Evolutionary conservation across 108 stramenopile genomes (phyloP), one percentile per base, ranked within the genome.

Genomic region (Cyclostephanos invisitatus): DNA sequence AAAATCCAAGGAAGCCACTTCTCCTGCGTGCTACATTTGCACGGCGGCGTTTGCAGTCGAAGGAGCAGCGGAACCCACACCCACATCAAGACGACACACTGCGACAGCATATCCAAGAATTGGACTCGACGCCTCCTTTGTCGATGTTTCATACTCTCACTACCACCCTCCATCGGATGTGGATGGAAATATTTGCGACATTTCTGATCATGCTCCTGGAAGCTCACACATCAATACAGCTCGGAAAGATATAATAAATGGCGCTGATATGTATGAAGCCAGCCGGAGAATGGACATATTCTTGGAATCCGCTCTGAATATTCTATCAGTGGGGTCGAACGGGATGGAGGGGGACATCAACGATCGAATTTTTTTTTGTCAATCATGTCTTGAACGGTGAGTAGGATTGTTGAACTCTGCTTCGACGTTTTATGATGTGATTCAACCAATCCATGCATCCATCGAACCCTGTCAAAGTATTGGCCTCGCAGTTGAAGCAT

Each of bases 41-140:
- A 29, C 27, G 11, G 58, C 58, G 58, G 37, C 58, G 15, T 37
- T 38, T 37, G 58, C 36, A 35, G 35, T 0, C 18, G 56, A 28
- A 37, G 58, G 27, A 36, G 17, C 56, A 29, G 56, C 28, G 27
- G 56, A 57, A 2, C 5, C 56, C 56, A 29, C 56, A 28, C 15
- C 14, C 7, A 3, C 51, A 7, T 53, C 51, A 59, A 10, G 15
- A 59, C 58, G 35, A 37, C 36, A 59, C 36, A 35, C 12, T 59
- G 9, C 18, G 15, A 29, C 58, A 14, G 32, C 58, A 18, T 36
- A 18, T n/a, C 15, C 58, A 59, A 25, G 35, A 17, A 53, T 66
- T 10, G 50, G 65, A n/a, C 70, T 70, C 17, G 70, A 61, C 25
- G 58, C 58, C 60, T 70, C 70, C 10, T 70, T 70, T 49, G 70